Base-by-base conservation (phyloP, 208 protist genomes). In the Plasmodiophora brassicae region DNA sequence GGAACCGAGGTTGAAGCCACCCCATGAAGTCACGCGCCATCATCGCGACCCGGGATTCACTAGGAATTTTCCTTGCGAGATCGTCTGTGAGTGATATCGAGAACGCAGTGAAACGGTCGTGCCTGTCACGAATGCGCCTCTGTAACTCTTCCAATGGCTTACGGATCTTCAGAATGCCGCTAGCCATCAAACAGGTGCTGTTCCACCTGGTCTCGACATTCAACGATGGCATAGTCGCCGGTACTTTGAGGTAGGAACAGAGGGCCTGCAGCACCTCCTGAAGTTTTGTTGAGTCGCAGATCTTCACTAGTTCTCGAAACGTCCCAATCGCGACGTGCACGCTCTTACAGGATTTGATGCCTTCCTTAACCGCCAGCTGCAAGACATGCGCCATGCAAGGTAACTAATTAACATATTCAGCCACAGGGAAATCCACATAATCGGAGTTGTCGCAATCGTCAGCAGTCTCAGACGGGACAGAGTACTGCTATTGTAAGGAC, bases 231-330 rank as follows among this genome's bases (percentile, higher is more conserved):
- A 78, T 38, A n/a, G 32, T 57, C 20, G 25, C 14, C 20, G 14
- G 14, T 25, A 25, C 50, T 78, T 78, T 5, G 5, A 78, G 65
- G 65, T 78, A 14, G 5, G 65, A 5, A 38, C 32, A n/a, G 41
- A 32, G 5, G 65, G 32, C n/a, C 14, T 78, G 32, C 65, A 78
- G n/a, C 65, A 32, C 5, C 65, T 32, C 50, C 25, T 28, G 32
- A 78, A 32, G 65, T 8, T 38, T 38, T 5, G n/a, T n/a, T n/a
- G 65, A 78, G 41, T 78, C 65, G 65, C 20, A 14, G n/a, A 32
- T 78, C 65, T 78, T 78, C 65, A 78, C 14, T 44, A 78, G 65
- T n/a, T 78, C 65, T 32, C 65, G 65, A 32, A 78, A 78, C n/a
- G n/a, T 36, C 41, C 65, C 65, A 32, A 78, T 78, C n/a, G 65